Percentiles rank a stretch among this genome's conserved stretches.
Evolutionary conservation across 208 protist genomes (phyloP).

Genomic region (Acanthamoeba royreba): DNA sequence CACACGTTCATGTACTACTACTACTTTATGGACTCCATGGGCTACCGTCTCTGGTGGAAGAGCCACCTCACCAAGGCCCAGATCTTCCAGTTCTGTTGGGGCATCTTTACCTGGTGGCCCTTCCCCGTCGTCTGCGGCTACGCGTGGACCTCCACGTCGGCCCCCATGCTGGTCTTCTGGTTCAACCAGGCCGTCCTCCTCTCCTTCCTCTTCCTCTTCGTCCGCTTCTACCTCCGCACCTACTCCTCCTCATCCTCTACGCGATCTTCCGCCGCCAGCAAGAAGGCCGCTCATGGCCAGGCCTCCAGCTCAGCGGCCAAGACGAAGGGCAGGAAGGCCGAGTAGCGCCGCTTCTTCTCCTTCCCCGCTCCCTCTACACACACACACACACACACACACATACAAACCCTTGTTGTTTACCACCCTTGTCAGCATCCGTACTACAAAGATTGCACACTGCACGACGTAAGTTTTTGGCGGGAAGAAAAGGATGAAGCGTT

Average conservation of each 20-base stretch:
- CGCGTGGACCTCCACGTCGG: neutral
- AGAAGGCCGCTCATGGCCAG: neutral
- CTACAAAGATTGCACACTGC: too few relatives aligned
- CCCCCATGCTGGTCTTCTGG: neutral
- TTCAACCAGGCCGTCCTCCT: slow-evolving; percentile 18
- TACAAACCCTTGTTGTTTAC: too few relatives aligned
- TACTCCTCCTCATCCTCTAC: neutral
- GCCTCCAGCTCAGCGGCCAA: neutral
- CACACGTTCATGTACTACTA: slow-evolving; percentile 72
- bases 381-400: too few relatives aligned
- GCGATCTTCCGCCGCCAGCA: too few relatives aligned
- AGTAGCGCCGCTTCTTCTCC: too few relatives aligned
- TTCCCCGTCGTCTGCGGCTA: neutral
- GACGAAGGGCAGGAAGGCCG: neutral
- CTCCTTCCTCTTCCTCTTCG: slow-evolving; percentile 42
- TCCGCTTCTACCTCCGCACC: slow-evolving; percentile 1
- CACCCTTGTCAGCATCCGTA: too few relatives aligned
- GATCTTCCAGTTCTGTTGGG: slow-evolving; percentile 64
- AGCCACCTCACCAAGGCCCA: slow-evolving; percentile 61
- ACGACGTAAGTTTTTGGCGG: neutral
- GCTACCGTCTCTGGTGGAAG: slow-evolving; percentile 67
- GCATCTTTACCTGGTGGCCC: neutral
- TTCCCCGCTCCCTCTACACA: too few relatives aligned
- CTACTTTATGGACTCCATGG: slow-evolving; percentile 47
- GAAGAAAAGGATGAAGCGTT: too few relatives aligned